These are phyloP conservation scores for Ramaria sp. DNA, from an alignment of 768 basidiomycete genomes.

Conservation along the genomic window DNA sequence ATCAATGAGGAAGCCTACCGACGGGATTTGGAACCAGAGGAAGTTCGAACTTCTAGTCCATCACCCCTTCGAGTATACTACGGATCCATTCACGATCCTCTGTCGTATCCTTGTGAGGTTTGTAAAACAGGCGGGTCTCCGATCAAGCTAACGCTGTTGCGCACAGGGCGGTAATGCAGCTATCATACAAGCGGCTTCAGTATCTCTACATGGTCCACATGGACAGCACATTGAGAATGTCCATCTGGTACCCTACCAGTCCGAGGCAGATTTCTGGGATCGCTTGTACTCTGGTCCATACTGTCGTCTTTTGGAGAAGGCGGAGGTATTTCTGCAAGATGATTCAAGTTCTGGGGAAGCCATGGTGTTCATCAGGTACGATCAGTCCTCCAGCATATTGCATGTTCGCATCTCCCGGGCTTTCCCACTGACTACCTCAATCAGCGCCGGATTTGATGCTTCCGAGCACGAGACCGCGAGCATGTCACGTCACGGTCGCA, in stretches of 20 bases:
- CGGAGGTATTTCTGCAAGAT: conserved; percentile 55
- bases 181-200: conserved; percentile 80
- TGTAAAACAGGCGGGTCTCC: neutral
- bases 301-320: conserved; percentile 49
- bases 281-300: conserved; percentile 62
- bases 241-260: conserved; percentile 64
- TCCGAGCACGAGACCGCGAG: conserved; percentile 82
- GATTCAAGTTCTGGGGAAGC: conserved; percentile 46
- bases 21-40: conserved; percentile 46
- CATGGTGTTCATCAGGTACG: conserved; percentile 77
- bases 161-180: conserved; percentile 67
- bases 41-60: conserved; percentile 24
- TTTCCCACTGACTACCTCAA: conserved; percentile 18
- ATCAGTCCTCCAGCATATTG: neutral
- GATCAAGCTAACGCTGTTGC: neutral
- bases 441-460: conserved; percentile 84
- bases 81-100: conserved; percentile 87
- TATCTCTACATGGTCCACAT: conserved; percentile 65
- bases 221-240: conserved; percentile 85
- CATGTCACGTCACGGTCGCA: conserved; percentile 90
- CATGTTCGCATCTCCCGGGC: conserved; percentile 1
- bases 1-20: conserved; percentile 84
- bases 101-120: conserved; percentile 89
- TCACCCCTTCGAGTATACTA: conserved; percentile 57
- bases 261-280: conserved; percentile 67